phyloP scores from a whole-genome alignment of 306 rosid species.

The barrel medic (Medicago truncatula) region DNA sequence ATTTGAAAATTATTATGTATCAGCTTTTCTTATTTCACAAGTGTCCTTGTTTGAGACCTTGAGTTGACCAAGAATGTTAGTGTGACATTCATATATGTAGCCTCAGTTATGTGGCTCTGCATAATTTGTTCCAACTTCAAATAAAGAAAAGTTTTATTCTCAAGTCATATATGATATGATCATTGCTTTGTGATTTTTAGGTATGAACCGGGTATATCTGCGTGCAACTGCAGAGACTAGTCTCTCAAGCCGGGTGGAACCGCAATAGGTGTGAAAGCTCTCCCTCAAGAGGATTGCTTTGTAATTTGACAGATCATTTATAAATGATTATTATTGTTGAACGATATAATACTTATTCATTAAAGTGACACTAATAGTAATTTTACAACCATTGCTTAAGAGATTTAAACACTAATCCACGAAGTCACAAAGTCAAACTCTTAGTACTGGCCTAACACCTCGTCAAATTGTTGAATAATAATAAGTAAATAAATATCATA shows the following conservation, averaged over 20 bases:
- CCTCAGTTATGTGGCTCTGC: not conserved
- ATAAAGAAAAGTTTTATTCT: not conserved
- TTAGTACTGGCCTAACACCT: not conserved
- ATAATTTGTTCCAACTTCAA: too few species aligned
- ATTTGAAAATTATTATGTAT: slow-evolving; percentile 14
- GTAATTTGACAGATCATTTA: not conserved
- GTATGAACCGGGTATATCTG: too few species aligned
- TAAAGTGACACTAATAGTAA: too few species aligned
- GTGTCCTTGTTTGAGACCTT: not conserved
- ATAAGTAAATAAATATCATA: not conserved
- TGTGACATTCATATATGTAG: slow-evolving; percentile 10
- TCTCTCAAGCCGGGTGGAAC: too few species aligned
- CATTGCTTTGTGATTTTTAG: too few species aligned
- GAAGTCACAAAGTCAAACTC: too few species aligned
- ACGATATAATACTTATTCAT: too few species aligned
- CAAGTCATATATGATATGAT: not conserved
- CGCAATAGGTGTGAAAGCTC: too few species aligned
- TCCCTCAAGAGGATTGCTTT: too few species aligned
- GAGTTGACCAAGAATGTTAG: slow-evolving; percentile 23
- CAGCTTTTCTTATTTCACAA: not conserved
- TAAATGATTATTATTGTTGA: too few species aligned
- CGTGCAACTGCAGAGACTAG: too few species aligned
- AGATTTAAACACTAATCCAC: too few species aligned
- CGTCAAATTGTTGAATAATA: not conserved
- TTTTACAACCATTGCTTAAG: not conserved